Conservation (phyloP, 306 rosid genomes). For the Lathyrus tuberosus region DNA sequence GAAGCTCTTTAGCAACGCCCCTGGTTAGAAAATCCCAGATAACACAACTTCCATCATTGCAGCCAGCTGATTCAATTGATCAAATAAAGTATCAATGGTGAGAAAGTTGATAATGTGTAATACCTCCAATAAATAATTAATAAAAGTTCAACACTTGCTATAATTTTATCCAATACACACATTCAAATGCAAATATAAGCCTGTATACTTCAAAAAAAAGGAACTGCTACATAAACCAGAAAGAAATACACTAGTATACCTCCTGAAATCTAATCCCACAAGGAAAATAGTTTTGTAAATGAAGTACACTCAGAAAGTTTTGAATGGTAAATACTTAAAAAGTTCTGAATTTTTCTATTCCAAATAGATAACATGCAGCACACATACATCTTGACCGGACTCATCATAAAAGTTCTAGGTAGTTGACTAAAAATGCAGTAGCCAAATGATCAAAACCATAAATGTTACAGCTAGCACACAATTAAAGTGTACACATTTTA, state of each 20-base stretch:
- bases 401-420: background rate
- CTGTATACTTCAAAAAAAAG: background rate
- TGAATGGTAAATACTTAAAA: background rate
- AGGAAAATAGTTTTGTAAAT: background rate
- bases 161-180: constrained; percentile 16
- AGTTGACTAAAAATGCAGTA: background rate
- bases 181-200: constrained; percentile 20
- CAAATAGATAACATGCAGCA: background rate
- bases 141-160: constrained; percentile 19
- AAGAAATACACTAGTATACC: background rate
- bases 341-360: background rate
- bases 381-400: background rate
- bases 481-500: background rate
- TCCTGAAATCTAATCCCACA: background rate
- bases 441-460: background rate
- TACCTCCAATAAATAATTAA: constrained; percentile 11
- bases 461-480: background rate
- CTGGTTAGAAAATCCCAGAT: constrained; percentile 94
- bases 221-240: constrained; percentile 1
- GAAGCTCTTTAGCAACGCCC: constrained; percentile 87
- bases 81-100: constrained; percentile 36
- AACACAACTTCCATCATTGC: constrained; percentile 89
- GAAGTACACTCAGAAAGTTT: background rate
- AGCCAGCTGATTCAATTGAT: constrained; percentile 56
- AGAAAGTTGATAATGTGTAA: constrained; percentile 24